Base-by-base conservation (phyloP, 345 rosid species). In the Psidium friedrichsthalianum region DNA sequence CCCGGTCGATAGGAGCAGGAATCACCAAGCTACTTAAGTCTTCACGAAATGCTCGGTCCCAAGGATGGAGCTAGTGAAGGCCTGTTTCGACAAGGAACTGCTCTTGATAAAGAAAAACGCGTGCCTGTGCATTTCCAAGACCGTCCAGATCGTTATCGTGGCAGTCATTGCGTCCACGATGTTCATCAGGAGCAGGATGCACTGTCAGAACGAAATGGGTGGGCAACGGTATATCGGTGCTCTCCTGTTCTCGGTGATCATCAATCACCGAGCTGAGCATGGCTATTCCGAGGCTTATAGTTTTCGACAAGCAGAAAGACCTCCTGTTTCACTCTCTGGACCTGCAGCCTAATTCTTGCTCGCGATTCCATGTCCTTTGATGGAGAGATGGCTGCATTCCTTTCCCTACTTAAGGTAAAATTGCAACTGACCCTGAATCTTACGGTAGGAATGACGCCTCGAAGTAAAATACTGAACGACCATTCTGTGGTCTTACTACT, bases 221-320 rank as follows among this genome's bases (percentile, higher is more conserved):
- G 98, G 92, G 15, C 86, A 83, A 0, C 24, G 86, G 6, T 93
- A 85, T 84, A 16, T 94, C 3, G 98, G 98, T 47, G 94, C 93
- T 32, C 89, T 90, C 61, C 85, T 89, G 52, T 94, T 90, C 83
- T 85, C 90, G 12, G 89, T 90, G 94, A 89, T 96, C 87, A 88
- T 83, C n/a, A 96, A 95, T 94, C 51, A 82, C 98, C 5, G 99
- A 96, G 93, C 95, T 96, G 12, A 11, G 98, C 16, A n/a, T 95
- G 87, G 90, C 89, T 89, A 94, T 97, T 69, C 83, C 44, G n/a
- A 92, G 98, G 84, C 95, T 97, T 88, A 95, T 96, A 0, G 98
- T 96, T 85, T 96, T 97, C 61, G 95, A 92, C 91, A 95, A 97
- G 94, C 99, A 96, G 86, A 91, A 97, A 55, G 98, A 96, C 84